A percentile compares a stretch with the other conserved stretches of the same genome.
Evolutionary conservation across 2,329 filamentous ascomycete genomes (phyloP).

Genomic region (Calonectria leucothoes): DNA sequence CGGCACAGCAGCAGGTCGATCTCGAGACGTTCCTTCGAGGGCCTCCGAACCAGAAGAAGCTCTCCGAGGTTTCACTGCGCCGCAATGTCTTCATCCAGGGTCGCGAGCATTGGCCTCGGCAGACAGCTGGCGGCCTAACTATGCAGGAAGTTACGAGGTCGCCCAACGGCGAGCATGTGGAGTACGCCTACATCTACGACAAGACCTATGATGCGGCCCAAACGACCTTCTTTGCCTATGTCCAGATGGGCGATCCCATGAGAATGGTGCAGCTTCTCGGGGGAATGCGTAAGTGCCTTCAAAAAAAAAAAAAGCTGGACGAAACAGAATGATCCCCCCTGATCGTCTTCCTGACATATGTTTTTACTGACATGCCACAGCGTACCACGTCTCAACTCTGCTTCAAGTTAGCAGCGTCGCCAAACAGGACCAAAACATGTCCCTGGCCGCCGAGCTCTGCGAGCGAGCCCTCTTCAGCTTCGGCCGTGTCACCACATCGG

Average conservation of each 20-base stretch:
- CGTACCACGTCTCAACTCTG: constrained; percentile 94
- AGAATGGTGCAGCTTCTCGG: constrained; percentile 79
- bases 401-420: constrained; percentile 93
- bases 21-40: constrained; percentile 66
- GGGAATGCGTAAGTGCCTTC: constrained; percentile 48
- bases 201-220: constrained; percentile 80
- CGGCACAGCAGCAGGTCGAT: constrained; percentile 64
- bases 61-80: constrained; percentile 78
- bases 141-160: constrained; percentile 72
- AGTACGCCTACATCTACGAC: constrained; percentile 85
- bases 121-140: constrained; percentile 81
- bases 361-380: constrained; percentile 45
- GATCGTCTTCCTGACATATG: no score
- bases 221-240: constrained; percentile 78
- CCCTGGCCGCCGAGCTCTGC: constrained; percentile 86
- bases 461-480: constrained; percentile 94
- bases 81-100: constrained; percentile 88
- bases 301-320: neutral
- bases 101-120: constrained; percentile 87
- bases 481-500: constrained; percentile 86
- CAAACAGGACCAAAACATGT: constrained; percentile 89
- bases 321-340: neutral
- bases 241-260: constrained; percentile 87
- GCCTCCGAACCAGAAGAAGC: constrained; percentile 67
- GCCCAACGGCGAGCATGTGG: constrained; percentile 64